A percentile compares a stretch with the other conserved stretches of the same genome.
Evolutionary conservation across 495 filamentous ascomycete species (phyloP).

Genomic region (Endocarpon pusillum): DNA sequence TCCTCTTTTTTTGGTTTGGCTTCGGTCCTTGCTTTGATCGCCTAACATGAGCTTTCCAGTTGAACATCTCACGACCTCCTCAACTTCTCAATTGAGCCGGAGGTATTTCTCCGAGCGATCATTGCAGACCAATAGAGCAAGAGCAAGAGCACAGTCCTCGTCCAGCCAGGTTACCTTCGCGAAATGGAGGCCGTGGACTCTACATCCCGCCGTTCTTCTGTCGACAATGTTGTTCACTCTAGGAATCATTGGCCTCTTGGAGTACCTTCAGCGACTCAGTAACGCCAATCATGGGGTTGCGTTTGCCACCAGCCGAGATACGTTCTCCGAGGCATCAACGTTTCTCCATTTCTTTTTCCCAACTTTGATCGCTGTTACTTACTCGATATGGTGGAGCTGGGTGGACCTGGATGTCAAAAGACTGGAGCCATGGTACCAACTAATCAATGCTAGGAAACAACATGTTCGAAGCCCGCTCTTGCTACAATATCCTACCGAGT

Average conservation of each 20-base stretch:
- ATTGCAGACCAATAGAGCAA: too few relatives aligned
- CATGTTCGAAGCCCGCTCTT: constrained; percentile 21
- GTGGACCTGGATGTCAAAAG: constrained; percentile 56
- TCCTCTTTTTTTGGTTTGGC: too few relatives aligned
- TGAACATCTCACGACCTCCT: too few relatives aligned
- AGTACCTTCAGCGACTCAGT: constrained; percentile 12
- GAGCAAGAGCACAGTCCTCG: too few relatives aligned
- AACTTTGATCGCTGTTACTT: constrained; percentile 44
- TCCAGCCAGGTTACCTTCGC: too few relatives aligned
- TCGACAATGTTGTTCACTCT: constrained; percentile 6
- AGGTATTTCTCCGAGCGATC: too few relatives aligned
- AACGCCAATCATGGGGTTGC: constrained; percentile 17
- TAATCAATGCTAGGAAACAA: constrained; percentile 33
- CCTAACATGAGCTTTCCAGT: too few relatives aligned
- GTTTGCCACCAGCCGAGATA: constrained; percentile 12
- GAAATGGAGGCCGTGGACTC: not conserved
- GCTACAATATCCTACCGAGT: constrained; percentile 31
- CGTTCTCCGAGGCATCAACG: constrained; percentile 9
- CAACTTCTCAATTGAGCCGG: too few relatives aligned
- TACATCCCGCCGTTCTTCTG: not conserved
- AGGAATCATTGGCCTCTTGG: constrained; percentile 14
- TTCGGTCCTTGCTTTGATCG: too few relatives aligned
- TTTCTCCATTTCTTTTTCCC: constrained; percentile 40
- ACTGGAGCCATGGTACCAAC: constrained; percentile 52
- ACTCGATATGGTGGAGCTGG: constrained; percentile 57